phyloP scores from a whole-genome alignment of 78 protist species.

The Protostelium mycophagum region DNA sequence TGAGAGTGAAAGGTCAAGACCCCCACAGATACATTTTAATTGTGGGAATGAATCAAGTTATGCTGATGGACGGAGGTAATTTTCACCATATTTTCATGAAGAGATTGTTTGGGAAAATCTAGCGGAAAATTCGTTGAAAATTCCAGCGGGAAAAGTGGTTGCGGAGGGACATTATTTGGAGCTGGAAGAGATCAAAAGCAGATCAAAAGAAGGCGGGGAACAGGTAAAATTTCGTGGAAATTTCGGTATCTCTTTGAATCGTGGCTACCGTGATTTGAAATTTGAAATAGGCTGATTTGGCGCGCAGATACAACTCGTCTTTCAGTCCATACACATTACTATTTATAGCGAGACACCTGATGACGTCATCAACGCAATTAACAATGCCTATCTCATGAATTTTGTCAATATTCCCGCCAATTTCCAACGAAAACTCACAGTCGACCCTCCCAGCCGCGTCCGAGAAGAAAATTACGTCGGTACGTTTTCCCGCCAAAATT shows the following conservation, averaged over 20 bases:
- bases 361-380: neutral
- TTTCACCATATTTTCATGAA: neutral
- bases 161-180: neutral
- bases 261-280: neutral
- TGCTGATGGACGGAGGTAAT: neutral
- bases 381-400: neutral
- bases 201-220: neutral
- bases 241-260: too few species aligned
- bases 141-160: neutral
- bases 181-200: neutral
- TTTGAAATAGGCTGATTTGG: neutral
- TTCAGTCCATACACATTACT: neutral
- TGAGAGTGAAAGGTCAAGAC: neutral
- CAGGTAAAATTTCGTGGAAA: too few species aligned
- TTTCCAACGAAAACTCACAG: neutral
- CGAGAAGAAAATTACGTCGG: neutral
- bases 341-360: neutral
- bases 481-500: too few species aligned
- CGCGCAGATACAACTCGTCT: neutral
- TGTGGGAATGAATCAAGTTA: neutral
- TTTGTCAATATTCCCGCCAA: neutral
- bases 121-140: too few species aligned
- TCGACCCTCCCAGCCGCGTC: neutral
- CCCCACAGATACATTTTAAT: neutral
- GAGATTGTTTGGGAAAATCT: too few species aligned